Base-by-base conservation (phyloP, 2,329 filamentous ascomycete species). In the Clarireedia homoeocarpa region DNA sequence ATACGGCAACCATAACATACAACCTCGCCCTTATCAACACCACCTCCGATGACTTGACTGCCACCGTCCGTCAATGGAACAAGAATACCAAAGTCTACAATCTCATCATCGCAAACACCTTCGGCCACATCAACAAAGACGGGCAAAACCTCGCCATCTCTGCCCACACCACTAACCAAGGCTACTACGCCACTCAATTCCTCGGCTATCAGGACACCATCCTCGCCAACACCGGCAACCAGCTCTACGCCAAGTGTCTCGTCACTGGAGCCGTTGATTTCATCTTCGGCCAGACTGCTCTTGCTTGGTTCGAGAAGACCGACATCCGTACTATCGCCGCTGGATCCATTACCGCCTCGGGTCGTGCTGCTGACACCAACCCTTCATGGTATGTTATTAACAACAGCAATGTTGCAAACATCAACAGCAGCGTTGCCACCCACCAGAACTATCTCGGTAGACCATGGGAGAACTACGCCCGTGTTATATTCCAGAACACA, bases 241-340 rank as follows among this genome's bases (percentile, higher is more conserved):
- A 83, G 62, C 65, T 83, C 40, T 84, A 81, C 64, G 76, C 76
- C 46, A 77, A 77, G 59, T 75, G 74, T 59, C 75, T 78, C 55
- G 82, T 84, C 59, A 74, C 77, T 26, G 80, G 81, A 38, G 77
- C 78, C 1, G 77, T 79, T 44, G 81, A 84, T 63, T 82, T 83
- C 64, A 78, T 82, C 61, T 84, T 83, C 65, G 76, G 82, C 55
- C 72, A 79, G 66, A 61, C 71, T 39, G 73, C 76, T 20, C 68
- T 70, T 42, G 73, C 76, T 39, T 85, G 77, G 80, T 78, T 77
- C 65, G 75, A 81, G 46, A 59, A 56, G 14, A 58, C 61, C 10
- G 63, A 66, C 20, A 63, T 70, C 34, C 72, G 73, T 56, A 74
- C 76, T 45, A 76, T 82, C 58, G 71, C 73, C 44, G 53, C 55